Evolutionary conservation across 2,329 filamentous ascomycete species (phyloP).

Genomic region (Sphaerulina populicola): DNA sequence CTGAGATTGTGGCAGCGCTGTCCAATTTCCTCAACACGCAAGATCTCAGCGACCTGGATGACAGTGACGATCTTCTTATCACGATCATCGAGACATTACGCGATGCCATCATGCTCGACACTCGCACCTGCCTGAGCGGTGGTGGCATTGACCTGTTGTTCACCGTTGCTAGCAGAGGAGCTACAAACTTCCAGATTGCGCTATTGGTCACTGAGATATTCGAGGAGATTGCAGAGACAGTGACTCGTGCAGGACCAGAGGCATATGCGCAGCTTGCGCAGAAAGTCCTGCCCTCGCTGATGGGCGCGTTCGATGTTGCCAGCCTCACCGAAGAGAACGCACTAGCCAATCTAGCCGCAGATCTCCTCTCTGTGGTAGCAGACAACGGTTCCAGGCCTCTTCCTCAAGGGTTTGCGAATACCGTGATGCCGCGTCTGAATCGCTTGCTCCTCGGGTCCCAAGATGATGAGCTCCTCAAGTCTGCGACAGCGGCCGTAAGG

Average conservation of each 20-base stretch:
- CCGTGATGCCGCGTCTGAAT: conserved; percentile 79
- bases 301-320: conserved; percentile 80
- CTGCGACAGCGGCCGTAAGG: conserved; percentile 77
- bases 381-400: conserved; percentile 78
- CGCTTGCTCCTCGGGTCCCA: conserved; percentile 69
- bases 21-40: conserved; percentile 68
- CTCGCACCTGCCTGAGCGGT: conserved; percentile 61
- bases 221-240: conserved; percentile 68
- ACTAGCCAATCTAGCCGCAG: conserved; percentile 76
- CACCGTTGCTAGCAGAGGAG: conserved; percentile 76
- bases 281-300: conserved; percentile 80
- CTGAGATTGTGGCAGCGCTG: conserved; percentile 52
- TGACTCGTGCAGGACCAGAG: conserved; percentile 56
- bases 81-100: conserved; percentile 80
- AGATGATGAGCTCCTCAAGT: conserved; percentile 83
- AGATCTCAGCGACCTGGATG: conserved; percentile 73
- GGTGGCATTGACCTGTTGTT: conserved; percentile 79
- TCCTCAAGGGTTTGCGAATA: conserved; percentile 74
- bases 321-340: conserved; percentile 76
- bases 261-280: conserved; percentile 70
- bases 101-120: conserved; percentile 72
- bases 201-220: conserved; percentile 84
- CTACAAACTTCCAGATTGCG: conserved; percentile 82
- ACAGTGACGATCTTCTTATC: conserved; percentile 85
- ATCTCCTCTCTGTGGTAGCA: conserved; percentile 70